Conservation (phyloP, 73 alveolate genomes). For the Tetrahymena borealis region DNA sequence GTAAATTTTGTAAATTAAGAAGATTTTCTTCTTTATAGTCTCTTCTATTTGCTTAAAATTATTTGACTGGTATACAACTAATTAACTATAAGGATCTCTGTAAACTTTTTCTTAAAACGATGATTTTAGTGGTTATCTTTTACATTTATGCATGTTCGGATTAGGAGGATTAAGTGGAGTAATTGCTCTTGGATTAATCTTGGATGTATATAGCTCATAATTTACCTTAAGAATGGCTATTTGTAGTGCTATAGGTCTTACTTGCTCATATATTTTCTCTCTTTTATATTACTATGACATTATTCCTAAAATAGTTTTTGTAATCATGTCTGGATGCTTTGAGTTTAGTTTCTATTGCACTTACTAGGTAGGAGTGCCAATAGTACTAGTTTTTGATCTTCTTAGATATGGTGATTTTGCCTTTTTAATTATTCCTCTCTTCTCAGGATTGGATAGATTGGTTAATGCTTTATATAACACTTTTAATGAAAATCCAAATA, state of each 20-base stretch:
- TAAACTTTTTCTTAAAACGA: not conserved
- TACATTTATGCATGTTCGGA: not conserved
- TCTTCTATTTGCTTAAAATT: not conserved
- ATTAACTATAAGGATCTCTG: not conserved
- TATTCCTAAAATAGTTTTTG: not conserved
- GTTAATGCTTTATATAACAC: not conserved
- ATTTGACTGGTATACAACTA: not conserved
- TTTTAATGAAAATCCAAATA: not conserved
- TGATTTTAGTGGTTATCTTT: not conserved
- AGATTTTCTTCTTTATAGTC: not conserved
- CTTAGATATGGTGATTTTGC: not conserved
- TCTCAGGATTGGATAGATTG: not conserved
- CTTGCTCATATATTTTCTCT: not conserved
- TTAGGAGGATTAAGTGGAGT: not conserved
- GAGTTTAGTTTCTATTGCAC: not conserved
- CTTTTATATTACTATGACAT: not conserved
- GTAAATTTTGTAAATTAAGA: not conserved
- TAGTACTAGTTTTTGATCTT: not conserved
- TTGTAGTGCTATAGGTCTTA: not conserved
- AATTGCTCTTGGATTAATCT: not conserved
- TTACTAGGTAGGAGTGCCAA: not conserved
- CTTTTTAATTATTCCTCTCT: not conserved
- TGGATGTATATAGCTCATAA: not conserved
- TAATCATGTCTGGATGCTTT: not conserved
- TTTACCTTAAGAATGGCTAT: not conserved